Conservation (phyloP, 148 eudicot species). For the Oxyria digyna region DNA sequence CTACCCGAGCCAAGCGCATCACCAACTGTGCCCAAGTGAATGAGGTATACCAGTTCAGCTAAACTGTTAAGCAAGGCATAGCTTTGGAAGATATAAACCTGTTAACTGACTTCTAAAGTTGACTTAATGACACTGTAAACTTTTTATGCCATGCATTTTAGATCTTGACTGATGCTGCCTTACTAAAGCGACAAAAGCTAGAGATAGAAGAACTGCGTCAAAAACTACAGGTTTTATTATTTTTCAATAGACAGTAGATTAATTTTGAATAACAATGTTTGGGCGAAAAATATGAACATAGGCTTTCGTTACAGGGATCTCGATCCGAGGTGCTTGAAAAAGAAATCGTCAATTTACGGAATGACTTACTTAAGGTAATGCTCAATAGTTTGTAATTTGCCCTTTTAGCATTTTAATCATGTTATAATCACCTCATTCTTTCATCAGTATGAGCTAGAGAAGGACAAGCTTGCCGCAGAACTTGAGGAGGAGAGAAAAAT, state of each 20-base stretch:
- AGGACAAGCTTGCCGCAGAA: slow-evolving; percentile 75
- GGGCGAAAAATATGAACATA: not conserved
- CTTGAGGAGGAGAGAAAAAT: slow-evolving; percentile 85
- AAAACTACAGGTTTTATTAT: slow-evolving; percentile 63
- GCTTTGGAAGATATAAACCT: not conserved
- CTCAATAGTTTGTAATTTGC: slow-evolving; percentile 3
- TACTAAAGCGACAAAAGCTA: slow-evolving; percentile 75
- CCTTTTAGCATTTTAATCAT: not conserved
- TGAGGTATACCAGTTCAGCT: slow-evolving; percentile 39
- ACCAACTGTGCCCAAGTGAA: slow-evolving; percentile 97
- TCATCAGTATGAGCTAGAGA: slow-evolving; percentile 77
- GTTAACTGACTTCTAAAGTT: not conserved
- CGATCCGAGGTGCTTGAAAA: slow-evolving; percentile 79
- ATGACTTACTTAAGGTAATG: slow-evolving; percentile 83
- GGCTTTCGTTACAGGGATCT: slow-evolving; percentile 49
- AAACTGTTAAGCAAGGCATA: not conserved
- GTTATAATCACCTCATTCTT: slow-evolving; percentile 11
- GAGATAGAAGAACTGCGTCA: slow-evolving; percentile 82
- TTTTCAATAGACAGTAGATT: not conserved
- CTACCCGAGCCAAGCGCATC: slow-evolving; percentile 88
- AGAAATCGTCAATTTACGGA: slow-evolving; percentile 75
- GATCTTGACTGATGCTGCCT: slow-evolving; percentile 95
- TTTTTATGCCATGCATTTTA: slow-evolving; percentile 14
- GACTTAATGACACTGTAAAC: not conserved
- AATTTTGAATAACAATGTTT: not conserved